Percentiles rank a stretch among this genome's conserved stretches.
Evolutionary conservation across 2,329 filamentous ascomycete species (phyloP).

Genomic region (Venturia asperata): DNA sequence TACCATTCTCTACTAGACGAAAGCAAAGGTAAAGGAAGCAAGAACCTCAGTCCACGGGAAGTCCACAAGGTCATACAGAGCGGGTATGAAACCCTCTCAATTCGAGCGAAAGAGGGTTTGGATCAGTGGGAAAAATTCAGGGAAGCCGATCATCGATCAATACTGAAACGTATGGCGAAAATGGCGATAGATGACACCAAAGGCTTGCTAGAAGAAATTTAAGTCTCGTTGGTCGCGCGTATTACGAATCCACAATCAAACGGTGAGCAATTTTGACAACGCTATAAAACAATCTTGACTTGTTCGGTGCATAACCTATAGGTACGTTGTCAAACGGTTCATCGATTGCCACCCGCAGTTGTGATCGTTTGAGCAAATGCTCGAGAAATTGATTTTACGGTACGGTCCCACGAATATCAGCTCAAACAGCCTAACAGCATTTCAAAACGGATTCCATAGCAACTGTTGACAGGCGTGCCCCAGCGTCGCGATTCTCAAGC

Average conservation of each 20-base stretch:
- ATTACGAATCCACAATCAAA: background rate
- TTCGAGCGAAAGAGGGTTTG: constrained; percentile 78
- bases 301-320: background rate
- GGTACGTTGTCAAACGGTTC: background rate
- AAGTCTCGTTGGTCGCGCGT: background rate
- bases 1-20: constrained; percentile 76
- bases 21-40: constrained; percentile 32
- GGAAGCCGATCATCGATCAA: constrained; percentile 74
- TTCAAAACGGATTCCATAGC: background rate
- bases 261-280: background rate
- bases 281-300: background rate
- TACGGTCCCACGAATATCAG: too few relatives aligned
- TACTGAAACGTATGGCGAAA: constrained; percentile 82
- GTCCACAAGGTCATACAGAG: constrained; percentile 91
- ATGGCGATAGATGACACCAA: constrained; percentile 67
- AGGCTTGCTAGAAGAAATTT: constrained; percentile 31
- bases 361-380: background rate
- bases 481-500: background rate
- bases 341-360: background rate
- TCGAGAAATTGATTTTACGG: background rate
- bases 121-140: constrained; percentile 81
- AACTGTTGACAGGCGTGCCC: background rate
- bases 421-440: background rate
- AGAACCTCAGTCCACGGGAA: constrained; percentile 66
- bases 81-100: constrained; percentile 89